Evolutionary conservation across 2,329 filamentous ascomycete genomes (phyloP).

Genomic region (Diaporthe sp.): DNA sequence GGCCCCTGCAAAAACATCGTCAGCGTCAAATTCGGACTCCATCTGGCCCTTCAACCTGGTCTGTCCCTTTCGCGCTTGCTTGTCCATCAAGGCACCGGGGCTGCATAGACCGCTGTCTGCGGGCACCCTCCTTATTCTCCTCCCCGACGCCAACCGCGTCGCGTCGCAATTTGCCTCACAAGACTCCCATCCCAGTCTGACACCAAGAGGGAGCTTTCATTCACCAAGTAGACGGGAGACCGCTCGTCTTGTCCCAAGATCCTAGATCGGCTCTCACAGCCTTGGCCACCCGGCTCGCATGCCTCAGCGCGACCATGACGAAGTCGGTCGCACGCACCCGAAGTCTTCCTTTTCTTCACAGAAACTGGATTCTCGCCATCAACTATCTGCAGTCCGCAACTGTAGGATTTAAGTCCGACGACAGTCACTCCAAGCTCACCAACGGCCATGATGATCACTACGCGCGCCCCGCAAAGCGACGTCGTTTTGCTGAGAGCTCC

Average conservation of each 20-base stretch:
- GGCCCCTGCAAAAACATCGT: conserved; percentile 29
- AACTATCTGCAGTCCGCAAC: conserved; percentile 48
- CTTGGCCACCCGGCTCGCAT: conserved; percentile 37
- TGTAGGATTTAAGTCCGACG: conserved; percentile 51
- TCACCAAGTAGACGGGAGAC: background rate
- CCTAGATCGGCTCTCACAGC: background rate
- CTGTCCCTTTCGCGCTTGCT: background rate
- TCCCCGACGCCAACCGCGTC: background rate
- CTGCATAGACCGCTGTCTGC: background rate
- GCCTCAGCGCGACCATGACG: conserved; percentile 58
- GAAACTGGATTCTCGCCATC: conserved; percentile 64
- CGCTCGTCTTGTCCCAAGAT: background rate
- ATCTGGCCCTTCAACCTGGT: background rate
- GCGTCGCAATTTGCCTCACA: conserved; percentile 5
- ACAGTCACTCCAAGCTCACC: conserved; percentile 45
- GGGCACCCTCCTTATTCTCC: background rate
- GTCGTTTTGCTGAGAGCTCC: conserved; percentile 58
- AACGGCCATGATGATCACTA: conserved; percentile 51
- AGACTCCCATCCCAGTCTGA: conserved; percentile 6
- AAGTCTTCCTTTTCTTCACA: conserved; percentile 66
- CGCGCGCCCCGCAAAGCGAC: conserved; percentile 61
- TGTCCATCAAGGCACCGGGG: background rate
- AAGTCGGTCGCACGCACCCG: conserved; percentile 59
- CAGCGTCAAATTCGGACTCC: conserved; percentile 19
- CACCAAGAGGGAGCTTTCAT: background rate